Base-by-base conservation (phyloP, 1,139 yeast genomes). In the Spencermartinsiella ligniputridi region DNA sequence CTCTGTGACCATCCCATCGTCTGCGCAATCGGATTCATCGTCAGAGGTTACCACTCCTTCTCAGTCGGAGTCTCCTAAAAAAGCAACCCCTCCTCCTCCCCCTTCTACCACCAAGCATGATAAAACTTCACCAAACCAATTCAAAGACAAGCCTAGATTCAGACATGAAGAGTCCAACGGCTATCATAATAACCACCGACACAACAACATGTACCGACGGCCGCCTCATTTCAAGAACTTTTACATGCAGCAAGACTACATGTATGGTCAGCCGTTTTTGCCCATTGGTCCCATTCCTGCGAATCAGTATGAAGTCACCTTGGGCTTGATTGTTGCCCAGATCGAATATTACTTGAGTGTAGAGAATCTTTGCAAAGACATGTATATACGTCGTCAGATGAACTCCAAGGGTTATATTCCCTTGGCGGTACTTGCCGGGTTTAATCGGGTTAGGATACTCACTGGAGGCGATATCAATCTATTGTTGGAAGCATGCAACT, bases 321-420 rank as follows among this genome's bases (percentile, higher is more conserved):
- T 66, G 41, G 54, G 57, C 34, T 47, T 62, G 39, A 58, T 67
- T 30, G 58, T 61, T 35, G 59, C 56, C 55, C 97, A 89, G 71
- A 71, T 89, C 48, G 92, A 87, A 62, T 92, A 90, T 70, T 92
- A 92, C 66, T 84, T 92, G 66, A 83, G 94, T 21, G 75, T 83
- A 45, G 96, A 89, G 58, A 92, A 92, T 67, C 74, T 92, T 65
- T 74, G 86, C 56, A 84, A 86, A 67, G 96, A 88, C 64, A 70
- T 84, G 48, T 87, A 68, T 62, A 71, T 88, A 62, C 78, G 96
- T 64, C 78, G 79, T 56, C 86, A 83, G 58, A 87, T 88, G 95
- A 81, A 83, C 66, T 67, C 72, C 40, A 73, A 79, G 49, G 96
- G 96, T 25, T 82, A 82, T 75, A 76, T 88, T 44, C 78, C 81